Percentiles rank a stretch among this genome's conserved stretches.
phyloP scores from a whole-genome alignment of 768 basidiomycete species.

The Asterophora lycoperdoides region DNA sequence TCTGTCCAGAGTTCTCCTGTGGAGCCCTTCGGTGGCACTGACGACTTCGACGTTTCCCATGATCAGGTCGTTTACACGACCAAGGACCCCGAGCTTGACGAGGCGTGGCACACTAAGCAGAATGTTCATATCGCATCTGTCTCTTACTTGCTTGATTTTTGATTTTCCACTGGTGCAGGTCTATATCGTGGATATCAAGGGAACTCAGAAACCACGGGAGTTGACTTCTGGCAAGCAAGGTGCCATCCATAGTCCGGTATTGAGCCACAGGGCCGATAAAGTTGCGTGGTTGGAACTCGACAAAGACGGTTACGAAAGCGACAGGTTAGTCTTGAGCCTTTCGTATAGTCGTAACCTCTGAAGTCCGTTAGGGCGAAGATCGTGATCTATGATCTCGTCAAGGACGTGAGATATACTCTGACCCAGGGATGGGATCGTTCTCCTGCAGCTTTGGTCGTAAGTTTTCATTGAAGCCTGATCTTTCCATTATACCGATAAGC shows the following conservation, averaged over 20 bases:
- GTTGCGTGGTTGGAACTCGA: slow-evolving; percentile 87
- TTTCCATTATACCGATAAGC: neutral
- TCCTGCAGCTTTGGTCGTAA: slow-evolving; percentile 54
- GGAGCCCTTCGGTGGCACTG: slow-evolving; percentile 81
- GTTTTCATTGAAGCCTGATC: slow-evolving; percentile 21
- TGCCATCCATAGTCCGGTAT: slow-evolving; percentile 69
- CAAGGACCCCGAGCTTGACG: slow-evolving; percentile 74
- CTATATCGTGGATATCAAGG: slow-evolving; percentile 61
- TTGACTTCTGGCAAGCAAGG: slow-evolving; percentile 85
- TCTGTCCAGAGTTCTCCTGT: slow-evolving; percentile 59
- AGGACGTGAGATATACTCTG: slow-evolving; percentile 63
- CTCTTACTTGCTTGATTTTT: neutral
- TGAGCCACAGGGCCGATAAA: slow-evolving; percentile 63
- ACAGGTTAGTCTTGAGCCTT: slow-evolving; percentile 44
- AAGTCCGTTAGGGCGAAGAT: slow-evolving; percentile 54
- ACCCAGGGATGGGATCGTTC: slow-evolving; percentile 87
- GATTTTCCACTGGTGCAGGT: slow-evolving; percentile 38
- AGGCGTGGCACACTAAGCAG: slow-evolving; percentile 86
- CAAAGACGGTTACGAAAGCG: slow-evolving; percentile 86
- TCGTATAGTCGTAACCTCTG: neutral
- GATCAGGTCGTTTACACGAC: slow-evolving; percentile 77
- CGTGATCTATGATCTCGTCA: slow-evolving; percentile 71
- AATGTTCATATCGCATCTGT: slow-evolving; percentile 42
- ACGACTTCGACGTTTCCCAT: slow-evolving; percentile 73
- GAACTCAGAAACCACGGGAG: slow-evolving; percentile 48